phyloP scores from a whole-genome alignment of 2,329 filamentous ascomycete genomes.

The Aphanocladium album region DNA sequence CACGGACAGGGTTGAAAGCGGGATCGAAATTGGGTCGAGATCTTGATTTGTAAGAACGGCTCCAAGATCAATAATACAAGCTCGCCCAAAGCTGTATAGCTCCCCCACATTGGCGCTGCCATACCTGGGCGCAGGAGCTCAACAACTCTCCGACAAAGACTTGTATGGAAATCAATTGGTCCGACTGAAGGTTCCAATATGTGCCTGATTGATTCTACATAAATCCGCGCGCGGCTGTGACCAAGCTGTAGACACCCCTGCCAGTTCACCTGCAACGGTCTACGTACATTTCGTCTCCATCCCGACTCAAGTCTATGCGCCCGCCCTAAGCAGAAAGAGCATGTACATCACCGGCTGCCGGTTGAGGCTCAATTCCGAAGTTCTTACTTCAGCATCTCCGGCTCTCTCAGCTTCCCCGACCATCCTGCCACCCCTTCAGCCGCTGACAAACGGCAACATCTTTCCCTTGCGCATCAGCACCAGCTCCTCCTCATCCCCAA shows the following conservation, averaged over 20 bases:
- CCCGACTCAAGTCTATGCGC: no score
- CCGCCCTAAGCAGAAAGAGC: no score
- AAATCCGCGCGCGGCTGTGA: background rate
- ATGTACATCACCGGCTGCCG: no score
- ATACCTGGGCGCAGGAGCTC: background rate
- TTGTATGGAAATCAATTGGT: no score
- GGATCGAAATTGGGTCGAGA: background rate
- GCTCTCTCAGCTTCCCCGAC: no score
- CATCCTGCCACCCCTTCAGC: background rate
- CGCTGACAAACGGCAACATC: constrained; percentile 22
- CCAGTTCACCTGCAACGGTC: no score
- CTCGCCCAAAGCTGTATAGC: no score
- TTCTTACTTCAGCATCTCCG: no score
- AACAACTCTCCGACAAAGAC: background rate
- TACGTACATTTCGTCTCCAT: no score
- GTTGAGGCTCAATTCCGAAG: no score
- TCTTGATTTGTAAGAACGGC: constrained; percentile 4
- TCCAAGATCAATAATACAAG: constrained; percentile 7
- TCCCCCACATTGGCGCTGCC: no score
- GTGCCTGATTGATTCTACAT: background rate
- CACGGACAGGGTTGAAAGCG: background rate
- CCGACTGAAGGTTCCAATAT: background rate
- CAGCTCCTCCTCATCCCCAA: constrained; percentile 33
- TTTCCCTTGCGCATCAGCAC: constrained; percentile 49
- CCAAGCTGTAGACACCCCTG: background rate